A percentile compares a stretch with the other conserved stretches of the same genome.
Evolutionary conservation across 23 red algal species (phyloP).

Genomic region (Cyanidium caldarium): DNA sequence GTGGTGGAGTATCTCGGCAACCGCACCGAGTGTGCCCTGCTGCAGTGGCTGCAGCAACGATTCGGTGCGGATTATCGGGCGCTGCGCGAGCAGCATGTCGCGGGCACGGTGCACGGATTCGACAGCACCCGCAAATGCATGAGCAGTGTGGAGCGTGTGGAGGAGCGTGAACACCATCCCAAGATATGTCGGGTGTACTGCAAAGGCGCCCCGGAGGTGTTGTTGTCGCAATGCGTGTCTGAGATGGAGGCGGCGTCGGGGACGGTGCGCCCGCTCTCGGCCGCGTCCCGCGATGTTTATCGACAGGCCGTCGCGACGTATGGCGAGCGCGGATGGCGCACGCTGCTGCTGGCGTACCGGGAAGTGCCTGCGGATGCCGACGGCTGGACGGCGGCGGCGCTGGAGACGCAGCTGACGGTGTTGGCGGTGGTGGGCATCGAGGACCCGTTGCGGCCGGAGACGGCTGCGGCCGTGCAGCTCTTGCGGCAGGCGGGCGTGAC

Average conservation of each 20-base stretch:
- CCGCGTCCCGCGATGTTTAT: conserved; percentile 2
- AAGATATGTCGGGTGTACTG: conserved; percentile 28
- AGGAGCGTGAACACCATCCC: too few species aligned
- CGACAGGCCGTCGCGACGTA: conserved; percentile 14
- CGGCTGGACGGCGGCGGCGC: conserved; percentile 17
- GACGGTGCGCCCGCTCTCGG: conserved; percentile 10
- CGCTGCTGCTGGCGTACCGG: conserved; percentile 39
- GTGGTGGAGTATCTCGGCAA: conserved; percentile 55
- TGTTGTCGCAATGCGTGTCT: conserved; percentile 15
- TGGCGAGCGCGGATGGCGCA: conserved; percentile 42
- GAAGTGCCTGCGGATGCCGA: conserved; percentile 23
- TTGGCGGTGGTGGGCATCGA: conserved; percentile 74
- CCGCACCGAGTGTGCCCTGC: conserved; percentile 72
- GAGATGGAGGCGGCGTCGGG: conserved; percentile 22
- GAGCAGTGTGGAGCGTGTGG: conserved; percentile 29
- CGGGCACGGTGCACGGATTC: conserved; percentile 43
- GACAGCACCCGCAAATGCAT: conserved; percentile 62
- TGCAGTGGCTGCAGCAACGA: conserved; percentile 38
- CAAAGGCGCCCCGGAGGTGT: conserved; percentile 72
- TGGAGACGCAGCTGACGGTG: conserved; percentile 40
- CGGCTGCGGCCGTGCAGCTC: conserved; percentile 32
- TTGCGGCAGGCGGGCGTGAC: conserved; percentile 70
- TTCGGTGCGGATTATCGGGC: conserved; percentile 31
- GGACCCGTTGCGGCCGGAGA: conserved; percentile 76
- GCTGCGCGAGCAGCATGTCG: conserved; percentile 16